Base-by-base conservation (phyloP, 345 rosid species). In the Conringia planisiliqua region DNA sequence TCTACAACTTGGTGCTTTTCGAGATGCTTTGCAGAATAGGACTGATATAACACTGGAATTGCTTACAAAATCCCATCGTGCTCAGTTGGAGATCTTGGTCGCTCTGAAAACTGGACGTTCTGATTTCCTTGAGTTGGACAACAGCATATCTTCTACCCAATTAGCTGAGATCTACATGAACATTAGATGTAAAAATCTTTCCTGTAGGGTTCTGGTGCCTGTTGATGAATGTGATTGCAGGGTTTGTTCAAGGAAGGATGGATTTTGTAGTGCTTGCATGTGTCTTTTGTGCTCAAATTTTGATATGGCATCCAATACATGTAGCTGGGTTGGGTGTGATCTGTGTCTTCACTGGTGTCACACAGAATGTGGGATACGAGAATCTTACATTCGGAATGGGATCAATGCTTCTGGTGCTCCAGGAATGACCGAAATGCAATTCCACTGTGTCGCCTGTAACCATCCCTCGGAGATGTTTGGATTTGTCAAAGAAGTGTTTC, bases 391-490 rank as follows among this genome's bases (percentile, higher is more conserved):
- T 73, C 81, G 92, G 78, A 95, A 88, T 78, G 99, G 98, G 40
- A 79, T 71, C 71, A 81, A 84, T 72, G 86, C 86, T 1, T 72
- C 85, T 47, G 84, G 83, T 47, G 64, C 80, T 61, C 90, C 82
- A 58, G 98, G 86, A 40, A 79, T 72, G 48, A 79, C 88, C 1
- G 98, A 92, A 85, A 88, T 89, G 92, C 99, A 92, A 80, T 92
- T 92, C 72, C 90, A 88, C 69, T 95, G 99, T 36, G 87, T 90
- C 33, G 98, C 99, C 7, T 95, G 99, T 81, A 85, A 85, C 81
- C 97, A 91, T 79, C 97, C 98, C 39, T 95, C 99, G 18, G 99
- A 95, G 83, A 90, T 95, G 98, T 90, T 95, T 84, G 99, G 99
- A 16, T 95, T 92, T 80, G 98, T 95, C 66, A 95, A 95, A 79